Evolutionary conservation across 805 yeast species (phyloP), one percentile per base, ranked within the genome.

Genomic region (Saturnispora sekii): DNA sequence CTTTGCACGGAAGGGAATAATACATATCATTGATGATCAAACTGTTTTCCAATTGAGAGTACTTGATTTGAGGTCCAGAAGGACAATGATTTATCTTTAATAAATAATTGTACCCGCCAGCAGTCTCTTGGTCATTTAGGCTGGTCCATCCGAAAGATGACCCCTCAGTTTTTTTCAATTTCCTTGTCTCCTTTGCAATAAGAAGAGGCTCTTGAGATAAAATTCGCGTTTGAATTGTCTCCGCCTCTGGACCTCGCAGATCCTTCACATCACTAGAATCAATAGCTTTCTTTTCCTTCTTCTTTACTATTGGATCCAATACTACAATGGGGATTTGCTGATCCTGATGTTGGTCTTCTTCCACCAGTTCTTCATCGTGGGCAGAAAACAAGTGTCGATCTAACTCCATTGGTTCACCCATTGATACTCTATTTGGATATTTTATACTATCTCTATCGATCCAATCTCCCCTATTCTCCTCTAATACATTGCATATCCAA

Each of bases 401-500:
- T 21, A 43, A 9, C 32, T 64, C 70, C 1, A 80, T 68, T 4
- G 73, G 67, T 0, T 95, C 95, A 1, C 95, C 95, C 64, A 88
- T 88, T 41, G 72, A 64, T 10, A 69, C 59, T 77, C 90, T 70
- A 53, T 84, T 85, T 1, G 96, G 96, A 2, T 76, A 66, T 3
- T 76, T 58, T 39, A 77, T 67, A 32, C 59, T 58, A 42, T 80
- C 82, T 43, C 95, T 65, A 45, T 81, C 84, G 14, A 88, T 66
- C 4, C 65, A 61, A 2, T 47, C 52, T 2, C 52, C 54, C 7
- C 46, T 35, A 33, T 53, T 49, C 35, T 54, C 57, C 58, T 86
- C 96, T 3, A 84, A 77, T 10, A 88, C 74, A 56, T 86, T 95
- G 35, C 87, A 59, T 54, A 95, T 81, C 83, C 95, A 86, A 57